Conservation (phyloP, 1,284 basidiomycete species). For the Trametes pubescens region DNA sequence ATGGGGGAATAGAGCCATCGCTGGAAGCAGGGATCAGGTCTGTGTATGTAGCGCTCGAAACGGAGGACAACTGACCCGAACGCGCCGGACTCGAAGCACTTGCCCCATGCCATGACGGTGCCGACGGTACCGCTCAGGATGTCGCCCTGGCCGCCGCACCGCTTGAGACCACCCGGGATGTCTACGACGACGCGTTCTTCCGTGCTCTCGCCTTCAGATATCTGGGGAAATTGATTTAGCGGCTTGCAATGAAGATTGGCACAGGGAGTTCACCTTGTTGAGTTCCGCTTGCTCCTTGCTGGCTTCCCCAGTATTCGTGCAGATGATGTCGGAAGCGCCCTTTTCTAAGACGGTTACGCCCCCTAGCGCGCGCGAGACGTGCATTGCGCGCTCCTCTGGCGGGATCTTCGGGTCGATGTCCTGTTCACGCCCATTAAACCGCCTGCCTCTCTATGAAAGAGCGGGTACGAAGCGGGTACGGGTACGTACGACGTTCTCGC, state of each 20-base stretch:
- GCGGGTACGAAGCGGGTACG: not conserved
- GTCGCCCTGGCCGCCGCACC: slow-evolving; percentile 97
- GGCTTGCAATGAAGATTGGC: not conserved
- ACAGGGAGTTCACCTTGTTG: slow-evolving; percentile 32
- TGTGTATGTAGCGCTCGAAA: not conserved
- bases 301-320: slow-evolving; percentile 67
- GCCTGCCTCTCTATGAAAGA: not conserved
- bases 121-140: slow-evolving; percentile 90
- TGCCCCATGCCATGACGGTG: slow-evolving; percentile 93
- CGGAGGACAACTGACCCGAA: slow-evolving; percentile 61
- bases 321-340: slow-evolving; percentile 77
- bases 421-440: slow-evolving; percentile 39
- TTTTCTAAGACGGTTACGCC: slow-evolving; percentile 95
- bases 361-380: slow-evolving; percentile 78
- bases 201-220: slow-evolving; percentile 49
- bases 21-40: slow-evolving; percentile 38
- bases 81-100: slow-evolving; percentile 85
- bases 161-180: slow-evolving; percentile 83
- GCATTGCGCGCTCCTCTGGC: slow-evolving; percentile 58
- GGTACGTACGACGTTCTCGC: slow-evolving; percentile 70
- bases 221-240: slow-evolving; percentile 14
- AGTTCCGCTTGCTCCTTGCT: slow-evolving; percentile 44
- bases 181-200: slow-evolving; percentile 71
- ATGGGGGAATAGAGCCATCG: slow-evolving; percentile 60
- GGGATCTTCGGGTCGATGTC: slow-evolving; percentile 60